A percentile compares a stretch with the other conserved stretches of the same genome.
phyloP scores from a whole-genome alignment of 2,329 filamentous ascomycete species.

The Aschersonia sp. region DNA sequence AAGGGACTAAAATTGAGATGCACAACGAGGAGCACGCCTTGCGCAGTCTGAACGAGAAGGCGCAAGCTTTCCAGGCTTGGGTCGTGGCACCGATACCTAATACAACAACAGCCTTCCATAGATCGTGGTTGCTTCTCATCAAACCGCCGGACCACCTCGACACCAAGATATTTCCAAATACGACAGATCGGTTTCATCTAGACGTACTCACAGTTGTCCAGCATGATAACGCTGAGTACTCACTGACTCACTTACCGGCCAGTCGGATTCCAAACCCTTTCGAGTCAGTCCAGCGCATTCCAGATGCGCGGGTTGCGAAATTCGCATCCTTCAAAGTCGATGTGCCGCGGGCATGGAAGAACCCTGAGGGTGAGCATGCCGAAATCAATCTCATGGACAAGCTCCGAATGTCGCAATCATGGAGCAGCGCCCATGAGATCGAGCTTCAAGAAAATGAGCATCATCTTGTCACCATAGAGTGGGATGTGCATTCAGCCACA shows the following conservation, averaged over 20 bases:
- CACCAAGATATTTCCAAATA: slow-evolving; percentile 11
- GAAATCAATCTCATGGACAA: slow-evolving; percentile 43
- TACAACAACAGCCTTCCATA: slow-evolving; percentile 13
- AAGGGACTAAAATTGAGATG: slow-evolving; percentile 19
- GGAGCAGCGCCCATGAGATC: neutral
- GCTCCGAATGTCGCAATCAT: slow-evolving; percentile 35
- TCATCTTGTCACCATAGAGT: slow-evolving; percentile 13
- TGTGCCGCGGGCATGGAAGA: slow-evolving; percentile 15
- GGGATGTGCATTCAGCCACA: slow-evolving; percentile 13
- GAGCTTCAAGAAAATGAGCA: slow-evolving; percentile 5
- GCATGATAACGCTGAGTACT: slow-evolving; percentile 8
- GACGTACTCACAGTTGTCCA: slow-evolving; percentile 11
- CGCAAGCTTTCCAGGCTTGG: slow-evolving; percentile 12
- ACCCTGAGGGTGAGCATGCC: slow-evolving; percentile 8
- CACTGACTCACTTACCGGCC: slow-evolving; percentile 12
- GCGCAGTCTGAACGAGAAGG: slow-evolving; percentile 12
- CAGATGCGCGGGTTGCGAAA: slow-evolving; percentile 4
- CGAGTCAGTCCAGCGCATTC: slow-evolving; percentile 7
- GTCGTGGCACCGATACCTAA: slow-evolving; percentile 15
- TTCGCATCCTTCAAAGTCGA: slow-evolving; percentile 20
- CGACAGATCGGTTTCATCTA: slow-evolving; percentile 14
- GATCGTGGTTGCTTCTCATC: slow-evolving; percentile 18
- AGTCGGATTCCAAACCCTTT: slow-evolving; percentile 17
- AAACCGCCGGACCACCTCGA: slow-evolving; percentile 8
- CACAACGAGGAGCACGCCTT: slow-evolving; percentile 14